Base-by-base conservation (phyloP, 208 protist genomes). In the Herpetomonas tarakana region DNA sequence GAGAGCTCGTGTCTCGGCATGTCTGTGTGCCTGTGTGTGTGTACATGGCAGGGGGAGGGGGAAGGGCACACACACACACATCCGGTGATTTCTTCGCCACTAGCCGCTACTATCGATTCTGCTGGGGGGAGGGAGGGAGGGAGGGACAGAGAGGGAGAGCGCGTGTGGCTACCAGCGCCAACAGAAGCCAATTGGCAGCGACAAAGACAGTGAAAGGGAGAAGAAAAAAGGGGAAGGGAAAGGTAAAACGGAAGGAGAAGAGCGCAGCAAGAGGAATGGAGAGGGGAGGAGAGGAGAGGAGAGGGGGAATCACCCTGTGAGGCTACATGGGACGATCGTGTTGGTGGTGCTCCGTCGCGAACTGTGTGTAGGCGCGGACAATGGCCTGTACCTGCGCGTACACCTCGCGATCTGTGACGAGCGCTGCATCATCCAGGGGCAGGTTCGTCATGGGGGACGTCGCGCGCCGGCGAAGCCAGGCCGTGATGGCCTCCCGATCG, bases 381-480 rank as follows among this genome's bases (percentile, higher is more conserved):
- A 80, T 52, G 0, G 18, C 44, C 9, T 56, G 35, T 2, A 86
- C 35, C 16, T 65, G 45, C 28, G 35, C 29, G 6, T 78, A 74
- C 25, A 78, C 54, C 25, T 7, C 62, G 28, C 38, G 46, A 58
- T 92, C 75, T 27, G 76, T 54, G 12, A 29, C 22, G 31, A 92
- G 64, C 21, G 51, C 21, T 0, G 35, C 45, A 9, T 26, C 64
- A 25, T 21, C 50, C 1, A 92, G 63, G 1, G 46, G 64, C 44
- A 92, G 28, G 58, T 88, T 88, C 24, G 84, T 94, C 61, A 87
- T 69, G 41, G 87, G 87, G 11, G 81, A 81, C 16, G 70, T 76
- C 31, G 67, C 52, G 41, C 72, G 71, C 25, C 30, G 26, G 2
- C 39, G 44, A 16, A 95, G 62, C 90, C 92, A 96, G 57, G 63